phyloP scores from a whole-genome alignment of 2,329 filamentous ascomycete species.

The Monilinia polystroma region DNA sequence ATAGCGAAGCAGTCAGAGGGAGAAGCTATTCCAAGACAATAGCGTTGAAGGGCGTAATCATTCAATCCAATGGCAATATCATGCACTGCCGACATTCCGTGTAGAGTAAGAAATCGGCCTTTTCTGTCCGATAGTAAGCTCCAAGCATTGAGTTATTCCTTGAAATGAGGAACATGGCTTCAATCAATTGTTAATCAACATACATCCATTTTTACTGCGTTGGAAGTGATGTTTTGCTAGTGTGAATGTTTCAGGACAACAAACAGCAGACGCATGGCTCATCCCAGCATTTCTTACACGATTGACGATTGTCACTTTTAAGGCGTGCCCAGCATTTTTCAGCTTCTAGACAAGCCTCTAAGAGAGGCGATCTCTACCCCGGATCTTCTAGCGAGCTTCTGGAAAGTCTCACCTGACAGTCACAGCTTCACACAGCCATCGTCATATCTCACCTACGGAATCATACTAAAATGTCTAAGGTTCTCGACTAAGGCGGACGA shows the following conservation, averaged over 20 bases:
- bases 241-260: not conserved
- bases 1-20: not conserved
- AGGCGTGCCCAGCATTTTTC: not conserved
- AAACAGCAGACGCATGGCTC: not conserved
- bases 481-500: not conserved
- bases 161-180: not conserved
- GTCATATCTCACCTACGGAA: slow-evolving; percentile 1
- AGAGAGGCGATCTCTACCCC: not conserved
- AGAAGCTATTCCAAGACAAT: slow-evolving; percentile 7
- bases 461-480: not conserved
- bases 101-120: not conserved
- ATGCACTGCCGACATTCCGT: slow-evolving; percentile 1
- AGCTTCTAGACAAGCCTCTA: slow-evolving; percentile 7
- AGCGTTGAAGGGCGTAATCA: slow-evolving; percentile 2
- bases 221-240: too few relatives aligned
- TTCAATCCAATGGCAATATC: not conserved
- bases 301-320: not conserved
- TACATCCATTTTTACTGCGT: too few relatives aligned
- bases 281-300: not conserved
- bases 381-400: slow-evolving; percentile 23
- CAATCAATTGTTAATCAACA: too few relatives aligned
- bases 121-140: not conserved
- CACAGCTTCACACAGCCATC: slow-evolving; percentile 2
- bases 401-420: slow-evolving; percentile 20
- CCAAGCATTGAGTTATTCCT: not conserved